Conservation (phyloP, 148 eudicot genomes). For the Agrostemma githago region DNA sequence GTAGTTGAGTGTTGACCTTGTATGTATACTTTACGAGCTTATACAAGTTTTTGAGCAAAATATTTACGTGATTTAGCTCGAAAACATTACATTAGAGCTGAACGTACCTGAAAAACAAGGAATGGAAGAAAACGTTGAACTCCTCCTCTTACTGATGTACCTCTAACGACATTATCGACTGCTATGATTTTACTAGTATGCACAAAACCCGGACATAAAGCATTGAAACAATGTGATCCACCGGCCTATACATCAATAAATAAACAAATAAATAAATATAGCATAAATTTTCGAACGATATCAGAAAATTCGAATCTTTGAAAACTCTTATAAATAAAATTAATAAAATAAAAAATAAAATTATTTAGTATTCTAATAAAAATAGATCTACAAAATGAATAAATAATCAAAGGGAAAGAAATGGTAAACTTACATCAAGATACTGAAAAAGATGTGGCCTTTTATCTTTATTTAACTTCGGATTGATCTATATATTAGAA, state of each 20-base stretch:
- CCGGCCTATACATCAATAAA: neutral
- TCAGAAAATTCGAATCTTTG: neutral
- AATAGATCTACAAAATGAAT: too few relatives aligned
- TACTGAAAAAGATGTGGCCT: neutral
- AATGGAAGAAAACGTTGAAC: neutral
- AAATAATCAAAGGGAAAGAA: neutral
- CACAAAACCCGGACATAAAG: neutral
- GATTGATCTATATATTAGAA: neutral
- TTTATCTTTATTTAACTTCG: constrained; percentile 1
- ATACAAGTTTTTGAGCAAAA: too few relatives aligned
- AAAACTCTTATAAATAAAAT: too few relatives aligned
- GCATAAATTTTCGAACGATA: too few relatives aligned
- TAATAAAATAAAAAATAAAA: neutral
- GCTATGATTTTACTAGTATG: neutral
- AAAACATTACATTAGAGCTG: too few relatives aligned
- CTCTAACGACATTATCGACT: neutral
- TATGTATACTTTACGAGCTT: too few relatives aligned
- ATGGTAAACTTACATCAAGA: neutral
- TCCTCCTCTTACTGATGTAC: neutral
- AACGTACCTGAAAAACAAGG: neutral
- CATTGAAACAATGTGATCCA: neutral
- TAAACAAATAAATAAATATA: neutral
- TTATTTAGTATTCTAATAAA: too few relatives aligned
- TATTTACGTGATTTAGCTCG: too few relatives aligned
- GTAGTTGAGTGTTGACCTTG: too few relatives aligned